These are phyloP conservation scores for Areca catechu DNA, from an alignment of 176 grass and related monocot genomes.

Conservation along the genomic window DNA sequence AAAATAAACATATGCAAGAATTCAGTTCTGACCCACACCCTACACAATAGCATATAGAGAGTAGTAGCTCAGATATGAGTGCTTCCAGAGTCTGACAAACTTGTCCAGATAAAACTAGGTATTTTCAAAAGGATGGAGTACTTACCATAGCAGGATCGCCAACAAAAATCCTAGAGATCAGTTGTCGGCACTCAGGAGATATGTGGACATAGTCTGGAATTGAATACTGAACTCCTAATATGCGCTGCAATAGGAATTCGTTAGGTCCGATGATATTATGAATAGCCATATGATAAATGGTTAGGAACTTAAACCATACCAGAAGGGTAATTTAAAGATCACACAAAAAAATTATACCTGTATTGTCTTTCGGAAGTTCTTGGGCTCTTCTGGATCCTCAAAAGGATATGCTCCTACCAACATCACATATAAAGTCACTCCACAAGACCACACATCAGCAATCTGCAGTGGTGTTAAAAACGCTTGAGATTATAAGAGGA, in stretches of 20 bases:
- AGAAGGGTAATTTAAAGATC: too few species aligned
- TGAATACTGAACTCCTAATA: conserved; percentile 85
- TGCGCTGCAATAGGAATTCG: conserved; percentile 45
- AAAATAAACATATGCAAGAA: too few species aligned
- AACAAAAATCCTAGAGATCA: conserved; percentile 79
- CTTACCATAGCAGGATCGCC: conserved; percentile 40
- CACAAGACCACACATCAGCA: conserved; percentile 86
- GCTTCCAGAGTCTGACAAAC: too few species aligned
- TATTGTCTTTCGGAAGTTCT: conserved; percentile 92
- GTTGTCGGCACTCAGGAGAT: conserved; percentile 60
- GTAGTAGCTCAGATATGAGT: too few species aligned
- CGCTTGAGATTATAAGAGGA: neutral
- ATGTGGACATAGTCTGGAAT: conserved; percentile 93
- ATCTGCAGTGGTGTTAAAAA: conserved; percentile 34
- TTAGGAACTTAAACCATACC: too few species aligned
- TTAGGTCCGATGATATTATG: conserved; percentile 3
- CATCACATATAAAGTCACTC: conserved; percentile 93
- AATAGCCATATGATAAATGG: neutral
- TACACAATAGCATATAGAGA: too few species aligned
- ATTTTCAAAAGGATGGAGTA: neutral
- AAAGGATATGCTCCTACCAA: conserved; percentile 94
- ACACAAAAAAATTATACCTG: conserved; percentile 31
- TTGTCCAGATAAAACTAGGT: too few species aligned
- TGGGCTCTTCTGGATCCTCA: conserved; percentile 81
- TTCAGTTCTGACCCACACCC: too few species aligned